phyloP scores from a whole-genome alignment of 768 basidiomycete genomes.

The Lentinula detonsa region DNA sequence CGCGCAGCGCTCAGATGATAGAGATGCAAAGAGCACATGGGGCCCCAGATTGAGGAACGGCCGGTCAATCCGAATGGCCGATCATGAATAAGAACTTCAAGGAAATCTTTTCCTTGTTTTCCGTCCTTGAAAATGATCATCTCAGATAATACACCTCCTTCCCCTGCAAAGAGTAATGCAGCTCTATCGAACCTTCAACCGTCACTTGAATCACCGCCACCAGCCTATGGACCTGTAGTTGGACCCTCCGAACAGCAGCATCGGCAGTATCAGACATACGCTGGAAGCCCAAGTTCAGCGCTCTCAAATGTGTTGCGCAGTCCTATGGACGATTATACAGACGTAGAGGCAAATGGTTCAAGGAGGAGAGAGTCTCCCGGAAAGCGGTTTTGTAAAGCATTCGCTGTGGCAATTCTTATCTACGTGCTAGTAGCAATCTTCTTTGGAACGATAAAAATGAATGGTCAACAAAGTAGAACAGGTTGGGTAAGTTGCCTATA shows the following conservation, averaged over 20 bases:
- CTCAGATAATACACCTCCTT: slow-evolving; percentile 4
- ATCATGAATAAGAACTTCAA: background rate
- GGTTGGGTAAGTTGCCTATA: background rate
- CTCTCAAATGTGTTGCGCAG: background rate
- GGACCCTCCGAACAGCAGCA: background rate
- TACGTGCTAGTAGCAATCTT: background rate
- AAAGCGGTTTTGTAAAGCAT: slow-evolving; percentile 1
- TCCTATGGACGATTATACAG: background rate
- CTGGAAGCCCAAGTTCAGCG: background rate
- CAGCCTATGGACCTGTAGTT: background rate
- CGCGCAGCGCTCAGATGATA: background rate
- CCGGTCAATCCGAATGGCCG: background rate
- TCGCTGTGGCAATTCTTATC: slow-evolving; percentile 2
- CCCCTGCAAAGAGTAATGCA: slow-evolving; percentile 5
- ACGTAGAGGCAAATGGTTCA: background rate
- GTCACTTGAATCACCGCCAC: background rate
- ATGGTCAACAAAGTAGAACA: background rate
- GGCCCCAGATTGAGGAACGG: background rate
- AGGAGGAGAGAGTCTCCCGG: background rate
- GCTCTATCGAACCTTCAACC: background rate
- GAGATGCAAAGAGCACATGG: background rate
- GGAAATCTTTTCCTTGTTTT: background rate
- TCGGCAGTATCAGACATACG: background rate
- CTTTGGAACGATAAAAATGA: background rate
- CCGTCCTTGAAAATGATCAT: slow-evolving; percentile 3